These are phyloP conservation scores for Emmonsiellopsis sp. DNA, from an alignment of 2,329 filamentous ascomycete species.

Conservation along the genomic window DNA sequence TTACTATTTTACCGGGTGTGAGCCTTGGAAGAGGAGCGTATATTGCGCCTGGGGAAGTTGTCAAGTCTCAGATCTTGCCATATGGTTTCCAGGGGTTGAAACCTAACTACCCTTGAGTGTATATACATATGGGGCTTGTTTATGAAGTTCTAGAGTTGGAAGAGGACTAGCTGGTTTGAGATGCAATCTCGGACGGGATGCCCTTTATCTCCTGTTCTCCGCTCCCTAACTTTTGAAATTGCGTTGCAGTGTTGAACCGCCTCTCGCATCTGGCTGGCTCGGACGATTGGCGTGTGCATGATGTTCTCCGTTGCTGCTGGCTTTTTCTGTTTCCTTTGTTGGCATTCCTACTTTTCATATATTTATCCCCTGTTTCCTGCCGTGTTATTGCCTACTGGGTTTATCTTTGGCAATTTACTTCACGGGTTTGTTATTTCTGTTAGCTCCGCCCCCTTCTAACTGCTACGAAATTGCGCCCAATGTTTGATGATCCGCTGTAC, in stretches of 20 bases:
- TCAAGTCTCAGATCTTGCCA: slow-evolving; percentile 33
- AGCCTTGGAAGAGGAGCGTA: slow-evolving; percentile 34
- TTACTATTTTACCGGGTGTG: slow-evolving; percentile 46
- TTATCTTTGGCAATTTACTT: too few relatives aligned
- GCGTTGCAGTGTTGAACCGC: neutral
- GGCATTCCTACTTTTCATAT: neutral
- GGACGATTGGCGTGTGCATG: neutral
- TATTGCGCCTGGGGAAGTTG: slow-evolving; percentile 37
- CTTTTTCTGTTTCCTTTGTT: neutral
- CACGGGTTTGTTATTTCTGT: too few relatives aligned
- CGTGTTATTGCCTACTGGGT: too few relatives aligned
- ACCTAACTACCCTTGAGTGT: slow-evolving; percentile 24
- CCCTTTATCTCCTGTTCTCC: neutral
- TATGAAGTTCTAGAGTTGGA: neutral
- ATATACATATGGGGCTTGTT: neutral
- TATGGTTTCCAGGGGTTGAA: slow-evolving; percentile 35
- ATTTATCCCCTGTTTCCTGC: neutral
- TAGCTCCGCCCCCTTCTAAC: too few relatives aligned
- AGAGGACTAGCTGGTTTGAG: too few relatives aligned
- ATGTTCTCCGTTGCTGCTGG: neutral
- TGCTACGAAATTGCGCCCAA: too few relatives aligned
- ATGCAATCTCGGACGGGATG: too few relatives aligned
- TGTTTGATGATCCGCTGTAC: too few relatives aligned
- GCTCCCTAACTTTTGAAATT: neutral
- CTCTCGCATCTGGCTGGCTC: neutral